Percentiles rank a stretch among this genome's conserved stretches.
These are phyloP conservation scores for Allium fistulosum DNA, from an alignment of 106 monocot genomes.

Conservation along the genomic window DNA sequence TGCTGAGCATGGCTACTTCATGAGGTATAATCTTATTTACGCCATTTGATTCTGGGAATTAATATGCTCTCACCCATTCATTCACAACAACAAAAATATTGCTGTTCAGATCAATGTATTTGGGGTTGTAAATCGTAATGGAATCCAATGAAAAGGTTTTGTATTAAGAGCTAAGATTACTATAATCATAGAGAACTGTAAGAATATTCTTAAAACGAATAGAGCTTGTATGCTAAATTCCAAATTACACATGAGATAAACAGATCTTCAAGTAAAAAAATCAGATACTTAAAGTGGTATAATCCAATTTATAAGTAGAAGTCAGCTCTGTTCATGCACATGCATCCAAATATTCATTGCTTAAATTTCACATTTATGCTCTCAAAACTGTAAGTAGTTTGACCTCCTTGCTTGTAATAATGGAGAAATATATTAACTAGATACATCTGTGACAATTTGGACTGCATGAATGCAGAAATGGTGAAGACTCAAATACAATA, in stretches of 20 bases:
- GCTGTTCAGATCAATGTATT: not conserved
- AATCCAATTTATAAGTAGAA: conserved; percentile 2
- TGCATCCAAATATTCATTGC: conserved; percentile 8
- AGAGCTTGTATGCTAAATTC: conserved; percentile 6
- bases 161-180: not conserved
- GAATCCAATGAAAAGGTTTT: conserved; percentile 5
- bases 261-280: not conserved
- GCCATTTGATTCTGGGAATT: not conserved
- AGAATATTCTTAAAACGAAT: conserved; percentile 3
- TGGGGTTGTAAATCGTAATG: not conserved
- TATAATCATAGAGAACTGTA: not conserved
- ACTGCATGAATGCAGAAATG: too few species aligned
- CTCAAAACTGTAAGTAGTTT: too few species aligned
- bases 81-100: too few species aligned
- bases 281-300: conserved; percentile 4
- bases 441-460: too few species aligned
- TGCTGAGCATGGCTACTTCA: conserved; percentile 44
- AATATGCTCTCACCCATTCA: too few species aligned
- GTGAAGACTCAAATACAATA: too few species aligned
- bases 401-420: too few species aligned
- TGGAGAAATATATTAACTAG: too few species aligned
- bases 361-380: not conserved
- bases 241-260: conserved; percentile 13
- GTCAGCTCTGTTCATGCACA: not conserved
- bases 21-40: conserved; percentile 18